Evolutionary conservation across 495 filamentous ascomycete species (phyloP), one percentile per base, ranked within the genome.

Genomic region (Penicillium canariense): DNA sequence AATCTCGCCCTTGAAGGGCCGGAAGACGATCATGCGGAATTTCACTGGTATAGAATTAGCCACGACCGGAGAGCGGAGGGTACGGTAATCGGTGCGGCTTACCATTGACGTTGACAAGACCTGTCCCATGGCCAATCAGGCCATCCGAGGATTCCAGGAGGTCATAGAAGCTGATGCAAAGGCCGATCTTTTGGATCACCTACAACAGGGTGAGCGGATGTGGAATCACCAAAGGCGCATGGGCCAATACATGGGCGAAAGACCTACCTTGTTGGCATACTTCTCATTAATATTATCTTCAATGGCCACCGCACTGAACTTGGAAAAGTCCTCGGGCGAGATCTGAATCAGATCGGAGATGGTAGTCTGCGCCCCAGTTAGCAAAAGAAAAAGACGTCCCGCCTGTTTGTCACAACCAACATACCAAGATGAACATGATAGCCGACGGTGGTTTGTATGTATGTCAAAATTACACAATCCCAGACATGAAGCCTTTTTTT

Each of bases 201-300:
- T 84, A 54, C 15, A 42, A 18, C 11, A 38, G 35, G 10, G 26
- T 36, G 6, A 30, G 43, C 10, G 38, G 18, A 23, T 11, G 12
- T 42, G 20, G 38, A 18, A 25, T 42, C 5, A 9, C 9, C 11
- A 23, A 22, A 22, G 38, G 11, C 2, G 15, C 9, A 28, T 28
- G 14, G 42, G 10, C 7, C 25, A 28, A 2, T 20, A 14, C 27
- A 14, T 46, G 27, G 26, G 7, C 14, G 7, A 12, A 9, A 4
- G 5, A 17, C 76, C 52, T 46, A 90, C 88, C 70, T 91, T 93
- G 76, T 98, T 95, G 48, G 93, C 84, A 70, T 96, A 98, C 74
- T 97, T 98, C 51, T 84, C 81, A 61, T 97, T 96, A 73, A 98
- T 91, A 57, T 88, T 90, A 68, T 97, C 91, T 70, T 96, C 89